Evolutionary conservation across 495 filamentous ascomycete genomes (phyloP), one percentile per base, ranked within the genome.

Genomic region (Hypoxylon cercidicola): DNA sequence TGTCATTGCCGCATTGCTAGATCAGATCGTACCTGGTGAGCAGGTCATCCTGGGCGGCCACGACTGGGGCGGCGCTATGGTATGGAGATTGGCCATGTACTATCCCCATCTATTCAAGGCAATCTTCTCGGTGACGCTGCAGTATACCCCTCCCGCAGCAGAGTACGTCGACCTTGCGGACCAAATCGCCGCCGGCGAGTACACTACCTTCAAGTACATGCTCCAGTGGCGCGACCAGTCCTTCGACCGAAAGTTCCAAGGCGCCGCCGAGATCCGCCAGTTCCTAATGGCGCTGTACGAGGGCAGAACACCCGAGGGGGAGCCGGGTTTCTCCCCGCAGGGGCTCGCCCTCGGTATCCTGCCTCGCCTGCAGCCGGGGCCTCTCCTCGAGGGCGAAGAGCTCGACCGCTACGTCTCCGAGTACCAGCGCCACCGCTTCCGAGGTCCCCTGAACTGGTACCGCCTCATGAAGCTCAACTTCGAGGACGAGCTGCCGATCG

Each of bases 391-490:
- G 57, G 81, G 87, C 53, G 80, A 86, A 79, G 86, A 90, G 60
- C 70, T 92, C 37, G 85, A 90, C 48, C 90, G 83, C 68, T 92
- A 92, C 68, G 79, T 80, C 19, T 76, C 81, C 20, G 77, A 88
- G 63, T 92, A 83, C 69, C 72, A 76, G 1, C 79, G 83, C n/a
- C 78, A 83, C 63, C 89, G 91, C 0, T 71, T 93, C 37, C 82
- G 85, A 56, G 88, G 88, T 11, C 86, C 88, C 3, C 75, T 87
- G 85, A 86, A 90, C 61, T 93, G 91, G 90, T 93, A 93, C 70
- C 81, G 87, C 15, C 86, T 81, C 3, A 73, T 79, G 0, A 72
- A 88, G 71, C 73, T 86, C 46, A 93, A 93, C 67, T 88, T 83
- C 69, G 77, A 88, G 20, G 89, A 93, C 8, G 50, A 65, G n/a